A percentile compares a stretch with the other conserved stretches of the same genome.
phyloP scores from a whole-genome alignment of 371 early-diverging fungal genomes.

The Antonospora locustae region DNA sequence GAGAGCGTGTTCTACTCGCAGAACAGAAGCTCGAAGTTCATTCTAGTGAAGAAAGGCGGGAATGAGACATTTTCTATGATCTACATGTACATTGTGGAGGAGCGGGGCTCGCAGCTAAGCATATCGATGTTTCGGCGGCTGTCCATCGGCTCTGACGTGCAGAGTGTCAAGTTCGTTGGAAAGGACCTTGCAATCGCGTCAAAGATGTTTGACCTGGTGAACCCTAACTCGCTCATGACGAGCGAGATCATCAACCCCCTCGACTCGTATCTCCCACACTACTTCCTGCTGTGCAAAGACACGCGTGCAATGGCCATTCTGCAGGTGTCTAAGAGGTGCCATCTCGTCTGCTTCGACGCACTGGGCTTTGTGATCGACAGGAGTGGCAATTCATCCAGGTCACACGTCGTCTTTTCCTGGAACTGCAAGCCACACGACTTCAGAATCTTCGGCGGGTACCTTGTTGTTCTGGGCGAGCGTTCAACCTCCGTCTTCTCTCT shows the following conservation, averaged over 20 bases:
- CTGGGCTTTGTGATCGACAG: slow-evolving; percentile 50
- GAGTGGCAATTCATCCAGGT: slow-evolving; percentile 32
- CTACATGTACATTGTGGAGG: slow-evolving; percentile 20
- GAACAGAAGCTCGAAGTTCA: slow-evolving; percentile 5
- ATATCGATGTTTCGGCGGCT: slow-evolving; percentile 34
- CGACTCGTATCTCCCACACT: slow-evolving; percentile 37
- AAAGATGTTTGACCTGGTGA: slow-evolving; percentile 55
- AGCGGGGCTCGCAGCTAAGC: not conserved
- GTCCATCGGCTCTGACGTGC: slow-evolving; percentile 49
- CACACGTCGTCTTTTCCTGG: slow-evolving; percentile 48
- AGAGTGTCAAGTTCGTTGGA: slow-evolving; percentile 35
- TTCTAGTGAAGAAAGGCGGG: slow-evolving; percentile 15
- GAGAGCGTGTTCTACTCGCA: slow-evolving; percentile 38
- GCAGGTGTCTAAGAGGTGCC: slow-evolving; percentile 33
- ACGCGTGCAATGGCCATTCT: slow-evolving; percentile 31
- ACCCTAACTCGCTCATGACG: slow-evolving; percentile 48
- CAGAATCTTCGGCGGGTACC: slow-evolving; percentile 8
- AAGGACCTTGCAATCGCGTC: slow-evolving; percentile 48
- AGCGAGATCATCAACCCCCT: slow-evolving; percentile 49
- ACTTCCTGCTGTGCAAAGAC: slow-evolving; percentile 11
- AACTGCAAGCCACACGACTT: slow-evolving; percentile 24
- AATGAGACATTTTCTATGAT: slow-evolving; percentile 22
- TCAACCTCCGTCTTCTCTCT: slow-evolving; percentile 22
- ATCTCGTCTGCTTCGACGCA: slow-evolving; percentile 45
- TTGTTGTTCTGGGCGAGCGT: slow-evolving; percentile 9